Evolutionary conservation across 2,329 filamentous ascomycete genomes (phyloP).

Genomic region (Berkeleyomyces basicola): DNA sequence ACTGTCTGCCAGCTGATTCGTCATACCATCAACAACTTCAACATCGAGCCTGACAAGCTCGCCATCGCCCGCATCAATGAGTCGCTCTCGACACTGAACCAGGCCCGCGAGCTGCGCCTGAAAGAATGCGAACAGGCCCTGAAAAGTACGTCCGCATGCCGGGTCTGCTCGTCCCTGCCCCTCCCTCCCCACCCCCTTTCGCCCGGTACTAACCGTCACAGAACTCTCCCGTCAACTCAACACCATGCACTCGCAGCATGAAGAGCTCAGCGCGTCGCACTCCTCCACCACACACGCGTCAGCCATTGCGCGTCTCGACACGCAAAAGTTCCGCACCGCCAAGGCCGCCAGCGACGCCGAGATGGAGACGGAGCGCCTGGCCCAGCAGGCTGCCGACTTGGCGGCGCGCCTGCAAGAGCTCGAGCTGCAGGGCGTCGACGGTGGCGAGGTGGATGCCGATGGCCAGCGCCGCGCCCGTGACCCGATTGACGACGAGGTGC

Average conservation of each 20-base stretch:
- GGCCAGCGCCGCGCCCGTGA: conserved; percentile 19
- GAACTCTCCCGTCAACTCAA: conserved; percentile 59
- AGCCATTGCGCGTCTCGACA: conserved; percentile 74
- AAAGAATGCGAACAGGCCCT: conserved; percentile 51
- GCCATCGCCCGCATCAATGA: conserved; percentile 71
- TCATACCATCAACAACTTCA: conserved; percentile 88
- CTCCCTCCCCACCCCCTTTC: neutral
- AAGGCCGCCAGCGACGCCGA: conserved; percentile 80
- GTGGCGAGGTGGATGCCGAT: conserved; percentile 25
- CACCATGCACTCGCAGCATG: conserved; percentile 58
- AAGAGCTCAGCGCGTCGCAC: conserved; percentile 57
- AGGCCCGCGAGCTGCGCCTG: conserved; percentile 64
- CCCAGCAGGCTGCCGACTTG: conserved; percentile 59
- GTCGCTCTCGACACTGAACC: conserved; percentile 66
- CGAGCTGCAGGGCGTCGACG: conserved; percentile 76
- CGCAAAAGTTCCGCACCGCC: conserved; percentile 85
- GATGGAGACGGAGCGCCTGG: conserved; percentile 85
- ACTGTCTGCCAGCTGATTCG: conserved; percentile 53
- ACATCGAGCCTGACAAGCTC: conserved; percentile 73
- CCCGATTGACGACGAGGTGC: conserved; percentile 44
- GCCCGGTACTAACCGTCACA: conserved; percentile 14
- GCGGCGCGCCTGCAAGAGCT: conserved; percentile 62
- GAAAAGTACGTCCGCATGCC: conserved; percentile 29
- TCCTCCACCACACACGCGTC: conserved; percentile 66
- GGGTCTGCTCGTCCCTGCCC: conserved; percentile 16